Conservation (phyloP, 1,284 basidiomycete species). For the Mycena citricolor region DNA sequence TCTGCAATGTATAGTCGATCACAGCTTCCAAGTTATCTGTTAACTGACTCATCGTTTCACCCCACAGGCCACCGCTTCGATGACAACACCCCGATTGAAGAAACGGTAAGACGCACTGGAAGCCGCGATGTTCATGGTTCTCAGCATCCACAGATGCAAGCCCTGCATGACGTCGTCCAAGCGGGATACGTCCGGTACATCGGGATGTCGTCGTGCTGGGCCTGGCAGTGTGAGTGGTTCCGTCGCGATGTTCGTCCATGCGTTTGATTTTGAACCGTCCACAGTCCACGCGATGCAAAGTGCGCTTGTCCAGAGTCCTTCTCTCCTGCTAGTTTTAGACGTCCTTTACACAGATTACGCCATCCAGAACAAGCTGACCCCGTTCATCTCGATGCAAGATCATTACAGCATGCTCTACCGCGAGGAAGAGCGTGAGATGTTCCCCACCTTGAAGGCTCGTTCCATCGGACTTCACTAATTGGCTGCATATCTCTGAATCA, state of each 20-base stretch:
- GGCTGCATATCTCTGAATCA: not conserved
- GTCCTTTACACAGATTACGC: constrained; percentile 38
- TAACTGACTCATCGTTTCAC: constrained; percentile 22
- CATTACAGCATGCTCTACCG: constrained; percentile 8
- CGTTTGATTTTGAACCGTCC: constrained; percentile 10
- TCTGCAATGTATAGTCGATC: too few species aligned
- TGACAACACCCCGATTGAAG: constrained; percentile 44
- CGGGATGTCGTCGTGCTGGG: constrained; percentile 57
- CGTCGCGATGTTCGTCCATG: not conserved
- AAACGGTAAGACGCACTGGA: constrained; percentile 29
- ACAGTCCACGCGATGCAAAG: constrained; percentile 51
- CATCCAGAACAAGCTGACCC: constrained; percentile 54
- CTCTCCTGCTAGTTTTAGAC: not conserved
- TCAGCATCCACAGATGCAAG: constrained; percentile 50
- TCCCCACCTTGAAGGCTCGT: constrained; percentile 4
- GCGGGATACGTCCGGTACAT: constrained; percentile 66
- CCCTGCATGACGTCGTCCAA: constrained; percentile 64
- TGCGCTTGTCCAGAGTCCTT: constrained; percentile 19
- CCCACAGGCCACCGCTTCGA: constrained; percentile 50
- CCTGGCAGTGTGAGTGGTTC: constrained; percentile 45
- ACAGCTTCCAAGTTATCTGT: constrained; percentile 8
- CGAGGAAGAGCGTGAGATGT: constrained; percentile 14
- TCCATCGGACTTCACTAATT: not conserved
- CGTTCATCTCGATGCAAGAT: constrained; percentile 44
- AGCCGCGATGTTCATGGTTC: constrained; percentile 6